Evolutionary conservation across 306 rosid genomes (phyloP), one percentile per base, ranked within the genome.

Genomic region (Malus sylvestris): DNA sequence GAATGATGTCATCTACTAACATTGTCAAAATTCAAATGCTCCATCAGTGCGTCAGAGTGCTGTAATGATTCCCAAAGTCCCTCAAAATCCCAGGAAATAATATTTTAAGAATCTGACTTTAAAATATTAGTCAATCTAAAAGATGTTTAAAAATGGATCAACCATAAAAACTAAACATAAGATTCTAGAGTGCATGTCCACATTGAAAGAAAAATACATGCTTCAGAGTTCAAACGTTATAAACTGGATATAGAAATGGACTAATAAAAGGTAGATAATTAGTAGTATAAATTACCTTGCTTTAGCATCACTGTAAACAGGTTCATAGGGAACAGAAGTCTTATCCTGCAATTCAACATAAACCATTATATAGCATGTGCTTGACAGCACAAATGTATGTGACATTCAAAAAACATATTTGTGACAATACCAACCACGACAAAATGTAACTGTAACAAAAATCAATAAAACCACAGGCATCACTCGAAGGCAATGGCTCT

Each of bases 301-400:
- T 7, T 80, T 69, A 9, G 60, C 86, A 77, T 87, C 90, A 71
- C 90, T 87, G 74, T 84, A 84, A 19, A 84, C 85, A 51, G 90
- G 83, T 76, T 84, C 85, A 18, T 74, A 84, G 12, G 86, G 75
- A 53, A 63, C 46, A 66, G 85, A 68, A 16, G 86, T 82, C 78
- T 84, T 87, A 49, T 65, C 88, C 90, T 87, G 77, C 33, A 78
- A 51, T 70, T 14, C 55, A 77, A 53, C 58, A 63, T n/a, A 19
- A 44, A 11, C 51, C 49, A 53, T 29, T 51, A 73, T 35, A 69
- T 16, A 74, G 25, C 60, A 49, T 3, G 16, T 58, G 66, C 61
- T 38, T 33, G 27, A 66, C 11, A 65, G 11, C 64, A 29, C 1
- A 58, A 19, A 12, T 64, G 63, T 44, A n/a, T 45, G 57, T 8